Base-by-base conservation (phyloP, 2,329 filamentous ascomycete genomes). In the Rhinocladiella mackenziei region DNA sequence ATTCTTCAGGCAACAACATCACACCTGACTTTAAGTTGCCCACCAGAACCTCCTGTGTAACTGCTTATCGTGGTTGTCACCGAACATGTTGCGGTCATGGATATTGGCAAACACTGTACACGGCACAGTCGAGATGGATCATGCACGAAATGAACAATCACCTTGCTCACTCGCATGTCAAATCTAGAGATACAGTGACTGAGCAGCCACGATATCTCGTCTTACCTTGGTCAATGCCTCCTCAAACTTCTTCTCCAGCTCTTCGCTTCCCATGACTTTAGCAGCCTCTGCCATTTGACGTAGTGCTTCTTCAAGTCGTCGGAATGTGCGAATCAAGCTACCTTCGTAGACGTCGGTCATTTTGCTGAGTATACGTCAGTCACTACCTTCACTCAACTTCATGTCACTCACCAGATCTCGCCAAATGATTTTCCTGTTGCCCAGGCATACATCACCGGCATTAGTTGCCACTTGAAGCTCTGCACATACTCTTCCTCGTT, bases 311-410 rank as follows among this genome's bases (percentile, higher is more conserved):
- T 98, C 92, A 22, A 98, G 75, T 14, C 92, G 86, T 42, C 92
- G 85, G 80, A 98, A 98, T 28, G 96, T 81, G 36, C 92, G 88
- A 58, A 98, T 97, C 50, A 98, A 73, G 46, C 88, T 96, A 48
- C 92, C 92, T 71, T 98, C 92, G 67, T 96, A 98, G 19, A 91
- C 87, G 59, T 96, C 91, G 19, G 92, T 97, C 89, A 98, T 96
- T 87, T 94, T 94, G 70, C 91, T 94, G 53, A 13, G 20, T 14
- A 10, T 23, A 18, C 28, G 41, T 55, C 40, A 50, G 45, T 22
- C 41, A 41, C 40, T 39, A 52, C 51, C 11, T 18, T 8, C n/a
- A 8, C 5, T 11, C 22, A 18, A 20, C 19, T 17, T 17, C 18
- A 19, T 23, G 17, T 22, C 44, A 78, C 87, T 62, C 79, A 95